phyloP scores from a whole-genome alignment of 768 basidiomycete species.

The Thelephora aurantiotincta region DNA sequence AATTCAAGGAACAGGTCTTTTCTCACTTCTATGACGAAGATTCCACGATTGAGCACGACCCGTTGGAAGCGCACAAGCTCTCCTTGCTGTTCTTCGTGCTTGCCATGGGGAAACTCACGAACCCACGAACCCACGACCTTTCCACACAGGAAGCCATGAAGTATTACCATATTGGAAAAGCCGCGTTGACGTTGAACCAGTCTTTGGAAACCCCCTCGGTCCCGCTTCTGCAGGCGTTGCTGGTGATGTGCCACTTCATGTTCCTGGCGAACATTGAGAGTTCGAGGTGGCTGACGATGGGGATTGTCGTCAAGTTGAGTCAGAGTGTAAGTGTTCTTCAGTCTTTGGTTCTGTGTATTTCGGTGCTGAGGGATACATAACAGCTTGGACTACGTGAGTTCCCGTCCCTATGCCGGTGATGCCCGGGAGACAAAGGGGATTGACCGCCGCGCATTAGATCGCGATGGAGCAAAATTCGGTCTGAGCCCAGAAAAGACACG shows the following conservation, averaged over 20 bases:
- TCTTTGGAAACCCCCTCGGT: constrained; percentile 52
- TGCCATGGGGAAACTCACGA: constrained; percentile 47
- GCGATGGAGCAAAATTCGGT: constrained; percentile 56
- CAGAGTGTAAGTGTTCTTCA: constrained; percentile 35
- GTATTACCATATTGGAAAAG: constrained; percentile 46
- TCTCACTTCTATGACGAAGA: constrained; percentile 37
- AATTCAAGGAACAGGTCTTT: constrained; percentile 39
- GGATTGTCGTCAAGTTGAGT: constrained; percentile 53
- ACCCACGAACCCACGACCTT: constrained; percentile 39
- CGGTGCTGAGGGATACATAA: constrained; percentile 5
- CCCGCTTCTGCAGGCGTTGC: constrained; percentile 47
- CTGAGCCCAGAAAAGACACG: constrained; percentile 40
- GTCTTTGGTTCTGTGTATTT: constrained; percentile 7
- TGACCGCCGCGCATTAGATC: constrained; percentile 27
- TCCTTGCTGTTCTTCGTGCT: constrained; percentile 52
- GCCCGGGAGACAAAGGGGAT: no score
- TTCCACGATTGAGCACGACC: constrained; percentile 20
- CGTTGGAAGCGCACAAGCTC: constrained; percentile 36
- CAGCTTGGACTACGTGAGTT: constrained; percentile 57
- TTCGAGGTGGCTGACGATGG: constrained; percentile 58
- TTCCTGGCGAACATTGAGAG: constrained; percentile 34
- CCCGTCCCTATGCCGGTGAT: background rate
- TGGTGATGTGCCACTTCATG: constrained; percentile 40
- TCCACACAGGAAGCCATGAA: constrained; percentile 36
- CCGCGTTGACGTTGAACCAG: constrained; percentile 45